A percentile compares a stretch with the other conserved stretches of the same genome.
Conservation (phyloP, 495 filamentous ascomycete species). For the Stereocaulon alpinum region DNA sequence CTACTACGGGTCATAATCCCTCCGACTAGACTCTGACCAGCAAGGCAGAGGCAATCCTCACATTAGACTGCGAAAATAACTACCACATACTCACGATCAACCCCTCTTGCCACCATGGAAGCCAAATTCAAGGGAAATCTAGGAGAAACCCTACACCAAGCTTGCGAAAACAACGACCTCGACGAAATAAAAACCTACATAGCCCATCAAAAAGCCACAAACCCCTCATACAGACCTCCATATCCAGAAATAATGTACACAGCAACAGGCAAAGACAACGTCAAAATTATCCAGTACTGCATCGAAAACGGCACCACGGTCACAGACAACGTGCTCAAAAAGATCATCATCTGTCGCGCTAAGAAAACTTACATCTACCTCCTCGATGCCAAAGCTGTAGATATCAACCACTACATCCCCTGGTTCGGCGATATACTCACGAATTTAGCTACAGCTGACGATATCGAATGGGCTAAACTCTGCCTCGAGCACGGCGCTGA, state of each 20-base stretch:
- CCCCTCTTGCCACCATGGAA: neutral
- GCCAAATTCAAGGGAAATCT: neutral
- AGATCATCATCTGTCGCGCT: conserved; percentile 2
- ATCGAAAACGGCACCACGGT: conserved; percentile 4
- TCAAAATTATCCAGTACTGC: conserved; percentile 10
- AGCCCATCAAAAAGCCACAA: neutral
- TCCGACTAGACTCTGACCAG: no score
- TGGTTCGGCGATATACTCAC: conserved; percentile 13
- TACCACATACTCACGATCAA: no score
- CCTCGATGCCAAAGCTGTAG: conserved; percentile 6
- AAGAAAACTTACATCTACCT: conserved; percentile 2
- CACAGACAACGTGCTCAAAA: conserved; percentile 4
- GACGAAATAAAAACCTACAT: neutral
- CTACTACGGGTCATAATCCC: no score
- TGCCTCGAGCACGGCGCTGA: conserved; percentile 12
- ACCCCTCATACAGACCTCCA: conserved; percentile 11
- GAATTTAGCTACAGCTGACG: conserved; percentile 2
- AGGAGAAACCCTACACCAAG: neutral
- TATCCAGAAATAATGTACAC: neutral
- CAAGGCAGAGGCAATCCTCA: no score
- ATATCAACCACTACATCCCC: conserved; percentile 11
- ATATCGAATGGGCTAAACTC: conserved; percentile 1
- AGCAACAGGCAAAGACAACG: conserved; percentile 4
- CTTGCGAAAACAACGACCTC: conserved; percentile 8
- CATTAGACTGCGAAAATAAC: no score